These are phyloP conservation scores for Lentinula boryana DNA, from an alignment of 768 basidiomycete genomes.

Conservation along the genomic window DNA sequence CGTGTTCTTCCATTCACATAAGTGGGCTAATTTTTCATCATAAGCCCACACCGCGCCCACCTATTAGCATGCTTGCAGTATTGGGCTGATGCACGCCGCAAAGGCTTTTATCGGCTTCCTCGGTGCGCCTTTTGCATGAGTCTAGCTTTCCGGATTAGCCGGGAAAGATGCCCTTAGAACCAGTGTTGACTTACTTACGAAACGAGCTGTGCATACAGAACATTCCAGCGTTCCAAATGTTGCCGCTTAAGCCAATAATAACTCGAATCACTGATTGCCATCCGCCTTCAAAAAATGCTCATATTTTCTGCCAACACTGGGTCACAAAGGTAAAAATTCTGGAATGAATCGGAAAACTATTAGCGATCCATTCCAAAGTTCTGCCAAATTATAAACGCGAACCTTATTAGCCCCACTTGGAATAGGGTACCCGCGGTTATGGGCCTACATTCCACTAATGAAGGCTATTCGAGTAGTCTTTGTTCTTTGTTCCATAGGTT, in stretches of 20 bases:
- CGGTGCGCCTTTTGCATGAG: not conserved
- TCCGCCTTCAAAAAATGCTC: not conserved
- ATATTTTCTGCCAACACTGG: not conserved
- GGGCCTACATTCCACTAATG: not conserved
- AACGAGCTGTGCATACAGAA: not conserved
- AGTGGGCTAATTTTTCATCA: too few relatives aligned
- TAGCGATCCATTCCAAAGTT: not conserved
- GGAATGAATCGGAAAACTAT: not conserved
- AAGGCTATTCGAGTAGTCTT: not conserved
- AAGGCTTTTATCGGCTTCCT: not conserved
- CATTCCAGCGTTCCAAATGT: not conserved
- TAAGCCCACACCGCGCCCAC: not conserved
- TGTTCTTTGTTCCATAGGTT: not conserved
- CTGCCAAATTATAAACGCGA: not conserved
- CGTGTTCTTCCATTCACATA: too few relatives aligned
- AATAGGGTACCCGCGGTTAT: not conserved
- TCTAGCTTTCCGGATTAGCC: not conserved
- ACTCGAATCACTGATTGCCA: conserved; percentile 1
- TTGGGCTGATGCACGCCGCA: not conserved
- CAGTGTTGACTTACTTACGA: not conserved
- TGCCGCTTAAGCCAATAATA: not conserved
- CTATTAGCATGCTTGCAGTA: not conserved
- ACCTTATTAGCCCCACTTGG: conserved; percentile 1
- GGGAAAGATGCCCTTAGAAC: not conserved
- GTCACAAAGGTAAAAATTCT: not conserved